Percentiles rank a stretch among this genome's conserved stretches.
Evolutionary conservation across 2,329 filamentous ascomycete genomes (phyloP).

Genomic region (Nemania abortiva): DNA sequence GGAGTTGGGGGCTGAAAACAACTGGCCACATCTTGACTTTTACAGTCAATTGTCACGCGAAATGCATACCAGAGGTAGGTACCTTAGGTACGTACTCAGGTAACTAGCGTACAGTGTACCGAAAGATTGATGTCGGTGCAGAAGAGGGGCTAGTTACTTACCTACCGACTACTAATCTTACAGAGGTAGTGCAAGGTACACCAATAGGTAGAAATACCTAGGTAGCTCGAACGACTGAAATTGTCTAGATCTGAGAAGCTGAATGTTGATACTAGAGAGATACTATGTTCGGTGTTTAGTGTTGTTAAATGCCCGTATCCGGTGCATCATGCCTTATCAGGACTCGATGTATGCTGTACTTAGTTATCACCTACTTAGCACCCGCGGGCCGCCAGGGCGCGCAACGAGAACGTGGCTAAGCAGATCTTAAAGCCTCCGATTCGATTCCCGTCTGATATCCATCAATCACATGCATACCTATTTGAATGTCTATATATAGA

Average conservation of each 20-base stretch:
- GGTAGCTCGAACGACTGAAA: no score
- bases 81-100: not conserved
- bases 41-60: not conserved
- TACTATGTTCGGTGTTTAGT: no score
- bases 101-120: not conserved
- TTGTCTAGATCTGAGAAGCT: no score
- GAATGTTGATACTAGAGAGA: no score
- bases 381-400: no score
- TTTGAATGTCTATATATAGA: not conserved
- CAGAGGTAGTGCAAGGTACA: no score
- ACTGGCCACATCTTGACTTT: not conserved
- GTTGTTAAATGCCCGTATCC: no score
- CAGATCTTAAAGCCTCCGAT: not conserved
- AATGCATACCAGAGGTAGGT: not conserved
- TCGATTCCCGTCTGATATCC: not conserved
- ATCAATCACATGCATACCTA: not conserved
- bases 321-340: not conserved
- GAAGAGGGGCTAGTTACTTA: not conserved
- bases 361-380: no score
- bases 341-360: no score
- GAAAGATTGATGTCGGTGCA: no score
- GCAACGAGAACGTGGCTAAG: not conserved
- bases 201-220: no score
- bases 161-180: no score
- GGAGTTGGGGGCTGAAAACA: constrained; percentile 14